A percentile compares a stretch with the other conserved stretches of the same genome.
Evolutionary conservation across 371 early-diverging fungal species (phyloP).

Genomic region (Batkoa obscura): DNA sequence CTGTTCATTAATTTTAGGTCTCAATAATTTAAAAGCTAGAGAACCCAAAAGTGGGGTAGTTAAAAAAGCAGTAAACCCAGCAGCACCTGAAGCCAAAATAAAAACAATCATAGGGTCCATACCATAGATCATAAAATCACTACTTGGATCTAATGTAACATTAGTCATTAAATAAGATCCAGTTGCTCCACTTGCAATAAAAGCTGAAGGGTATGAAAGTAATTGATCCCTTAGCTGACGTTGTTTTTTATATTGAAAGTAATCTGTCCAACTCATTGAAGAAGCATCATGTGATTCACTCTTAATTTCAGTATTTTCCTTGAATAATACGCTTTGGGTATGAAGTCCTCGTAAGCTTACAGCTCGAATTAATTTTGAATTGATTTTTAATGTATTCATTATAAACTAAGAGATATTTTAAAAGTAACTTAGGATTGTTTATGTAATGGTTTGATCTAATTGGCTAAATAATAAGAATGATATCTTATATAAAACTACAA

Average conservation of each 20-base stretch:
- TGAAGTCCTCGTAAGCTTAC: too few relatives aligned
- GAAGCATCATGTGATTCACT: too few relatives aligned
- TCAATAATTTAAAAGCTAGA: neutral
- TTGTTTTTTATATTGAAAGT: slow-evolving; percentile 3
- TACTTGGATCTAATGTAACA: neutral
- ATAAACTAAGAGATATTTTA: too few relatives aligned
- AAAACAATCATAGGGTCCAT: slow-evolving; percentile 3
- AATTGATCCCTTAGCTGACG: slow-evolving; percentile 1
- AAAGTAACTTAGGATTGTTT: too few relatives aligned
- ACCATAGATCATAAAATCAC: neutral
- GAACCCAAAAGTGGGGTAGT: slow-evolving; percentile 5
- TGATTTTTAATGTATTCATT: too few relatives aligned
- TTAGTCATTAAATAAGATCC: slow-evolving; percentile 1
- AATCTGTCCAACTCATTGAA: slow-evolving; percentile 4
- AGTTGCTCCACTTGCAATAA: neutral
- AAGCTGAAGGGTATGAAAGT: neutral
- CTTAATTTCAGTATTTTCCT: too few relatives aligned
- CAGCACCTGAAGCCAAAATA: neutral
- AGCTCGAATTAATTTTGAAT: too few relatives aligned
- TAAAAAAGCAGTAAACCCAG: neutral
- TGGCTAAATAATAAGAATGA: too few relatives aligned
- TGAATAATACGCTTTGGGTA: too few relatives aligned
- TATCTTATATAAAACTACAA: too few relatives aligned
- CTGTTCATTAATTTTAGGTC: neutral
- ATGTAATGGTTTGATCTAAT: too few relatives aligned